phyloP scores from a whole-genome alignment of 192 early-diverging fungal genomes.

The Coemansia sp. region DNA sequence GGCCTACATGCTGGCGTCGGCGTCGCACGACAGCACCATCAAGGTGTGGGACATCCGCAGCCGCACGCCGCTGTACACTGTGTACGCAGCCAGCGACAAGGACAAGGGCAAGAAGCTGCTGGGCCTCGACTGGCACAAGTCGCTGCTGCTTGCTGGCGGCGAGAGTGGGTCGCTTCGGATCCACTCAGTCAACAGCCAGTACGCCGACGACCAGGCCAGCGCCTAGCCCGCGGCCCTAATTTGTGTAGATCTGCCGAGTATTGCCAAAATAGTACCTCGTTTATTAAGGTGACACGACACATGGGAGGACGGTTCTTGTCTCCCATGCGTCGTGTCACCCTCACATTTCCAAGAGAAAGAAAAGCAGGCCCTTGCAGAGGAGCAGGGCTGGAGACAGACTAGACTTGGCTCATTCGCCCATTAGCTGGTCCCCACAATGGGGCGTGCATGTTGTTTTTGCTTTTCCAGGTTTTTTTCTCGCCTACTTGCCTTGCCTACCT shows the following conservation, averaged over 20 bases:
- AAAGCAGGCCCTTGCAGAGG: too few relatives aligned
- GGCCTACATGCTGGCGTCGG: constrained; percentile 71
- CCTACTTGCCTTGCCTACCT: neutral
- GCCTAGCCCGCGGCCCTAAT: neutral
- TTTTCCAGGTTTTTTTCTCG: neutral
- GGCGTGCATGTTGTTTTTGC: too few relatives aligned
- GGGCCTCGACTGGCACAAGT: constrained; percentile 49
- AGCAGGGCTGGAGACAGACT: too few relatives aligned
- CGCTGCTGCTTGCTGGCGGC: constrained; percentile 46
- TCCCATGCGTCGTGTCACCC: too few relatives aligned
- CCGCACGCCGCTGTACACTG: constrained; percentile 76
- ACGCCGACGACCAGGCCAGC: constrained; percentile 10
- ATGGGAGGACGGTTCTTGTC: too few relatives aligned
- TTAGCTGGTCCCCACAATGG: too few relatives aligned
- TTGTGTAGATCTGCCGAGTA: neutral
- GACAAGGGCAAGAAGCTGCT: constrained; percentile 52
- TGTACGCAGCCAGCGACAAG: constrained; percentile 41
- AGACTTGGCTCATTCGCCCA: too few relatives aligned
- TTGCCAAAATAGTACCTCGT: neutral
- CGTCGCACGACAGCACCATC: constrained; percentile 83
- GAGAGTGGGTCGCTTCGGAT: constrained; percentile 51
- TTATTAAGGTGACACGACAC: too few relatives aligned
- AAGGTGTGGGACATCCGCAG: constrained; percentile 95
- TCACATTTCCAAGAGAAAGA: too few relatives aligned
- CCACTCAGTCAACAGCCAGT: constrained; percentile 41